phyloP scores from a whole-genome alignment of 169 alveolate species.

The Hepatocystis sp. region DNA sequence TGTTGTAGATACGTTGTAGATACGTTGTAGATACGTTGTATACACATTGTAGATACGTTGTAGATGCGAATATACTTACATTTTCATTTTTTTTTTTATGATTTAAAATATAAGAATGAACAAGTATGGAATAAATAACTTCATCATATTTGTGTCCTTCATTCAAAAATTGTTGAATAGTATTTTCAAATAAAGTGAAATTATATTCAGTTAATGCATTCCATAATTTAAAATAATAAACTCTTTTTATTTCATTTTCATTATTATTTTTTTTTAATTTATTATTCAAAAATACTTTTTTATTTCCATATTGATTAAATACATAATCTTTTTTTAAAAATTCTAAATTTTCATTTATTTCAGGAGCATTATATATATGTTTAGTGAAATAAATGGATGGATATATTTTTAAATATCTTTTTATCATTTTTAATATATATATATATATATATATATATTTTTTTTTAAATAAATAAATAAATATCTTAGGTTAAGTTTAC shows the following conservation, averaged over 20 bases:
- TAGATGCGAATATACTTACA: constrained; percentile 69
- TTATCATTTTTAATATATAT: constrained; percentile 46
- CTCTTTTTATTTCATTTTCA: constrained; percentile 60
- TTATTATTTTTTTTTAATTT: constrained; percentile 56
- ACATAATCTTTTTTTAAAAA: constrained; percentile 61
- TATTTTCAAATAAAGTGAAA: constrained; percentile 68
- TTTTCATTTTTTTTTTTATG: constrained; percentile 81
- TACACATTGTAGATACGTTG: too few relatives aligned
- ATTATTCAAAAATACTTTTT: constrained; percentile 43
- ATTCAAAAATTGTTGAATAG: constrained; percentile 65
- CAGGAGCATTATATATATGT: constrained; percentile 63
- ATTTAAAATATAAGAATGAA: constrained; percentile 81
- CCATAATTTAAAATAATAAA: constrained; percentile 71
- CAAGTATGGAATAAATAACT: constrained; percentile 86
- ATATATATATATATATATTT: too few relatives aligned
- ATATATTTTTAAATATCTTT: constrained; percentile 49
- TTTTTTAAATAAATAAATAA: too few relatives aligned
- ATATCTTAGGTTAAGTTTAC: too few relatives aligned
- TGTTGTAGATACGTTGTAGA: too few relatives aligned
- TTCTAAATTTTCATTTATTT: constrained; percentile 11
- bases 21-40: too few relatives aligned
- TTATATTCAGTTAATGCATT: constrained; percentile 68
- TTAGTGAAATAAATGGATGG: constrained; percentile 71
- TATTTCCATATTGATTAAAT: constrained; percentile 51
- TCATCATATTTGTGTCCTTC: constrained; percentile 85